Percentiles rank a stretch among this genome's conserved stretches.
Conservation (phyloP, 2,329 filamentous ascomycete species). For the Coniochaeta ligniaria region DNA sequence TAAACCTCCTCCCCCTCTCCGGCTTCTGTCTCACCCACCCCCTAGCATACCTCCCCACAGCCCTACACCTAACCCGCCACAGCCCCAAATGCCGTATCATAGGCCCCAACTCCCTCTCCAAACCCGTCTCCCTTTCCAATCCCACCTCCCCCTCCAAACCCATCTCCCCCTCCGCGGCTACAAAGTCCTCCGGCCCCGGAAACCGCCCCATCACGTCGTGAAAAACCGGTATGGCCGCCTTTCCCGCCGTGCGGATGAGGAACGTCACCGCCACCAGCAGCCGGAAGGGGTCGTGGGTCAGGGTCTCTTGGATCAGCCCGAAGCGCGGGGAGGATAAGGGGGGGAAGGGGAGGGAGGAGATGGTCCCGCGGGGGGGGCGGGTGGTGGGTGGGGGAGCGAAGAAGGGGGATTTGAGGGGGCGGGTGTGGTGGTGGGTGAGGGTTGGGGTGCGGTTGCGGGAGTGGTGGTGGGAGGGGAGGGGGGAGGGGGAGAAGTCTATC, state of each 20-base stretch:
- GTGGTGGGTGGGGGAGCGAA: conserved; percentile 14
- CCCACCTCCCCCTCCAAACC: conserved; percentile 44
- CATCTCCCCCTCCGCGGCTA: too few relatives aligned
- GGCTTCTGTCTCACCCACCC: conserved; percentile 60
- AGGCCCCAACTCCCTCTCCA: conserved; percentile 41
- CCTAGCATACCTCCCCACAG: conserved; percentile 63
- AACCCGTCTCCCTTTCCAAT: conserved; percentile 43
- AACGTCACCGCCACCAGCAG: conserved; percentile 79
- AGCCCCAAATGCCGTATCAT: conserved; percentile 68
- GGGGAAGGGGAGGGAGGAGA: conserved; percentile 59
- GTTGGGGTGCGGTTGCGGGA: not conserved
- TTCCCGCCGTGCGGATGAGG: conserved; percentile 72
- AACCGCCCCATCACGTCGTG: conserved; percentile 61
- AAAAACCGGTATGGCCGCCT: conserved; percentile 68
- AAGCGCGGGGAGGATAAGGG: conserved; percentile 56
- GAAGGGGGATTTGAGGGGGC: conserved; percentile 22
- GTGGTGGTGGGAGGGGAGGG: not conserved
- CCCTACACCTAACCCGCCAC: conserved; percentile 57
- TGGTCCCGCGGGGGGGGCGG: conserved; percentile 32
- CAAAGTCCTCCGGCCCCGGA: conserved; percentile 50
- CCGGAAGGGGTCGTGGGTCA: conserved; percentile 68
- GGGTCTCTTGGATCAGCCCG: conserved; percentile 77
- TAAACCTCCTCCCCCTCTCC: conserved; percentile 47
- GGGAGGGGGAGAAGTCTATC: not conserved
- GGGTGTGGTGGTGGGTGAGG: not conserved